These are phyloP conservation scores for Colletotrichum sp. DNA, from an alignment of 2,329 filamentous ascomycete species.

Conservation along the genomic window DNA sequence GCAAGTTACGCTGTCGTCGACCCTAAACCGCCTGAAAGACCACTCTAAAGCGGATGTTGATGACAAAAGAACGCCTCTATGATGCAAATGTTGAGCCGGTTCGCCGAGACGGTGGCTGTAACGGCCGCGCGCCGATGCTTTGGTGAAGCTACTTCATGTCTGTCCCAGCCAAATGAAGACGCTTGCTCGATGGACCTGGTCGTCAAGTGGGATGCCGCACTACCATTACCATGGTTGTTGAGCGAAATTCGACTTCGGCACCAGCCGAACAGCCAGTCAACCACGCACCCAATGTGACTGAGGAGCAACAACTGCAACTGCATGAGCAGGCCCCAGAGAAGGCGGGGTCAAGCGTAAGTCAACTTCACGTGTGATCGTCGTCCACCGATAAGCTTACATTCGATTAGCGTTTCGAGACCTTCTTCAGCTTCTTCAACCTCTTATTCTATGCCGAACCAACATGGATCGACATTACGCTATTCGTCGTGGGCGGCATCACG, in stretches of 20 bases:
- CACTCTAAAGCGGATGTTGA: background rate
- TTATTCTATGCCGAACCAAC: constrained; percentile 19
- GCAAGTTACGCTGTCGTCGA: background rate
- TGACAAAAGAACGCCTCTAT: background rate
- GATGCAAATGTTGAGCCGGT: background rate
- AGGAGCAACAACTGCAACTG: background rate
- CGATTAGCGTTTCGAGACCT: background rate
- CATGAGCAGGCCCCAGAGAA: background rate
- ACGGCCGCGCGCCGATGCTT: background rate
- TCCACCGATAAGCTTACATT: background rate
- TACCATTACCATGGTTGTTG: background rate
- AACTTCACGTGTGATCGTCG: background rate
- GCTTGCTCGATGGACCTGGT: background rate
- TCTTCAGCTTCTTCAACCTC: constrained; percentile 4
- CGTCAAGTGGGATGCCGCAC: background rate
- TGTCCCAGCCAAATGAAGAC: background rate
- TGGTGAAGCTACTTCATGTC: background rate
- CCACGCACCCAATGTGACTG: background rate
- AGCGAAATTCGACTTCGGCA: background rate
- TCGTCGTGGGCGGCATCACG: constrained; percentile 26
- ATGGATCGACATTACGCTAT: constrained; percentile 20
- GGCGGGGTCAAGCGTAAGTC: background rate
- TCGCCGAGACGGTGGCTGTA: background rate
- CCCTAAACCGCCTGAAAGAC: background rate
- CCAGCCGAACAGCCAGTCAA: background rate